These are phyloP conservation scores for Pseudocercospora crystallina DNA, from an alignment of 2,329 filamentous ascomycete species.

Conservation along the genomic window DNA sequence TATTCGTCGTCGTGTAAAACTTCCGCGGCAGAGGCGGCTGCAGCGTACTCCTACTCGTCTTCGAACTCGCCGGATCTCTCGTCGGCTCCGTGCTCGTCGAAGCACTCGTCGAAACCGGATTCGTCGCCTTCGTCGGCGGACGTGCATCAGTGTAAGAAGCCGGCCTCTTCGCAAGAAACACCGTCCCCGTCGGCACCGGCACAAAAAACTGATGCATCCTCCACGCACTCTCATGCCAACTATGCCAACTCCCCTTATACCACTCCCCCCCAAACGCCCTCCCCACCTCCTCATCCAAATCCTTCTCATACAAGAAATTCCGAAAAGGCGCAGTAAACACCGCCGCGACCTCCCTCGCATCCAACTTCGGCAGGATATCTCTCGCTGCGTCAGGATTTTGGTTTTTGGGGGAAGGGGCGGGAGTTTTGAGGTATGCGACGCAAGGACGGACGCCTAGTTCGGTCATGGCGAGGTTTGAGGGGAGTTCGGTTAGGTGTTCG, in stretches of 20 bases:
- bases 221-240: constrained; percentile 79
- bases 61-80: constrained; percentile 14
- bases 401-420: constrained; percentile 53
- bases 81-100: not conserved
- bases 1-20: constrained; percentile 28
- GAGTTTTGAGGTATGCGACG: constrained; percentile 58
- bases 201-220: constrained; percentile 90
- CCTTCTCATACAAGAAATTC: constrained; percentile 68
- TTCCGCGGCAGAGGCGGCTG: constrained; percentile 31
- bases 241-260: constrained; percentile 82
- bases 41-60: constrained; percentile 16
- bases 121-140: constrained; percentile 14
- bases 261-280: constrained; percentile 57
- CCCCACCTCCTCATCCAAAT: constrained; percentile 49
- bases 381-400: constrained; percentile 58
- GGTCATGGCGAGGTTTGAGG: constrained; percentile 54
- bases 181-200: constrained; percentile 69
- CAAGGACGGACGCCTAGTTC: constrained; percentile 52
- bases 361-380: constrained; percentile 62
- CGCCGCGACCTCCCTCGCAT: constrained; percentile 87
- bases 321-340: constrained; percentile 89
- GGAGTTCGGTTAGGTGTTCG: constrained; percentile 83
- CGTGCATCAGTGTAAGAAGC: constrained; percentile 22
- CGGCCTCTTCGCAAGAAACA: constrained; percentile 42
- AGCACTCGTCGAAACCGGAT: not conserved